These are phyloP conservation scores for Globisporangium cylindrosporum DNA, from an alignment of 352 stramenopile genomes.

Conservation along the genomic window DNA sequence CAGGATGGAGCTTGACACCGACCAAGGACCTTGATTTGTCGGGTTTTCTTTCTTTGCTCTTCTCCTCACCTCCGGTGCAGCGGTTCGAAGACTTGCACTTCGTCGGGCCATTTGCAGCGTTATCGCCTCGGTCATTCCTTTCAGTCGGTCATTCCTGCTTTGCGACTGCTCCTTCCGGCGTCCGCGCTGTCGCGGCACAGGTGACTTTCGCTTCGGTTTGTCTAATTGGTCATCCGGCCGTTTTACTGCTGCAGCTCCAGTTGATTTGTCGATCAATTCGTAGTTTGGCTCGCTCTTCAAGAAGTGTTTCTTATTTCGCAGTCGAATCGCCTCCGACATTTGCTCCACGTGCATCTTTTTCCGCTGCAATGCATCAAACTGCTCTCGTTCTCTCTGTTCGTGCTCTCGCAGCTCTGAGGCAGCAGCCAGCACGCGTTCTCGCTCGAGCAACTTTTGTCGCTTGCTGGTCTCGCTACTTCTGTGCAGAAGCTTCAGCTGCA, in stretches of 20 bases:
- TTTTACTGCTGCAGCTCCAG: neutral
- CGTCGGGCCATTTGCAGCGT: neutral
- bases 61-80: neutral
- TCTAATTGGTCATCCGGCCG: slow-evolving; percentile 1
- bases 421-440: slow-evolving; percentile 38
- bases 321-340: slow-evolving; percentile 54
- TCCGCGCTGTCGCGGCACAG: slow-evolving; percentile 51
- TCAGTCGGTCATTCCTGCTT: slow-evolving; percentile 9
- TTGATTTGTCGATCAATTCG: neutral
- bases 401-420: slow-evolving; percentile 40
- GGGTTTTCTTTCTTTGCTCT: neutral
- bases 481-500: slow-evolving; percentile 45
- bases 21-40: neutral
- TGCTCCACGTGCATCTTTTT: slow-evolving; percentile 43
- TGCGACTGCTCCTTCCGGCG: slow-evolving; percentile 5
- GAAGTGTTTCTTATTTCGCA: slow-evolving; percentile 39
- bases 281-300: slow-evolving; percentile 1
- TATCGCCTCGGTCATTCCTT: slow-evolving; percentile 5
- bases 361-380: slow-evolving; percentile 28
- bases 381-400: slow-evolving; percentile 20
- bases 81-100: neutral
- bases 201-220: slow-evolving; percentile 42
- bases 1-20: slow-evolving; percentile 14
- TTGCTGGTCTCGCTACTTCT: slow-evolving; percentile 21
- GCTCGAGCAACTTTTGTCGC: slow-evolving; percentile 42